Evolutionary conservation across 1,284 basidiomycete species (phyloP), one percentile per base, ranked within the genome.

Genomic region (Moesziomyces sp.): DNA sequence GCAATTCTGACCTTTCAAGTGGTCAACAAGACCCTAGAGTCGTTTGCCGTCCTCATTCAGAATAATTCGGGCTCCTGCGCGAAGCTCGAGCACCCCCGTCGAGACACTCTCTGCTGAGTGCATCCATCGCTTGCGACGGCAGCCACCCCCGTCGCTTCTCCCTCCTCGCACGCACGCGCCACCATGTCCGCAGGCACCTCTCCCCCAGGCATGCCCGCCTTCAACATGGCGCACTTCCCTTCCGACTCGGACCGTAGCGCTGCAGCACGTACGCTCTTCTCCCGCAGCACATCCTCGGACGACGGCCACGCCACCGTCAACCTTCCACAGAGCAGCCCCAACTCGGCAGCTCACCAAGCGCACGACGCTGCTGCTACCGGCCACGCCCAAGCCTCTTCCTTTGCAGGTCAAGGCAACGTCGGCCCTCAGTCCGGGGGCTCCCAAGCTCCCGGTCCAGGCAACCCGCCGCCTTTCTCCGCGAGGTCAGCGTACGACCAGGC

Each of bases 261-360:
- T 0, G 59, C 48, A 19, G 33, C 44, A 18, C 66, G 66, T 19
- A 47, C 35, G 33, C 19, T 63, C 51, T 21, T 62, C 21, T 46
- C 58, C 11, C 64, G 61, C 46, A 55, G 55, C 45, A 6, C 62
- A 8, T 46, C 57, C 0, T 58, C 51, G 10, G 70, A 63, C n/a
- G 70, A 73, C 26, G 59, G 60, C 7, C 56, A 69, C 35, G 66
- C 66, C 2, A 63, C 66, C 2, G 66, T 69, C 59, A 69, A 69
- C 28, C 57, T 63, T 5, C 66, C 66, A 3, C 52, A 50, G n/a
- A 24, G 60, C 38, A 63, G 46, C 13, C 52, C 28, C 8, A 38
- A 13, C 40, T 30, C 55, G 7, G 18, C 21, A 9, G 16, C 11
- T 8, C 58, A 62, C 19, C 46, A 44, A 13, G 56, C 55, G 0